phyloP scores from a whole-genome alignment of 1,139 yeast genomes.

The Diutina mesorugosa region DNA sequence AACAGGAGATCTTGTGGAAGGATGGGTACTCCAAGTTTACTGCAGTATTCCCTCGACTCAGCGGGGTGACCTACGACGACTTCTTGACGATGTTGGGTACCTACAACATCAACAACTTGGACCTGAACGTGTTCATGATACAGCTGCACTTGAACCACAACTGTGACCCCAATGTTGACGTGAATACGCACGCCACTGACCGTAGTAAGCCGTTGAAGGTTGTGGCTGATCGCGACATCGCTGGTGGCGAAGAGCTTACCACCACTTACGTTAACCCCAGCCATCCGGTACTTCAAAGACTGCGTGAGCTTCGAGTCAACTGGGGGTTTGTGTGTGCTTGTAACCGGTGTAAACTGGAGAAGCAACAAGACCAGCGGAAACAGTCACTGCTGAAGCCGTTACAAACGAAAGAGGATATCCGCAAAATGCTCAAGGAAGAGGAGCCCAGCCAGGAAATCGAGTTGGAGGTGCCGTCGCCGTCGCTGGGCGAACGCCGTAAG shows the following conservation, averaged over 20 bases:
- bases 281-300: slow-evolving; percentile 51
- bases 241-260: slow-evolving; percentile 53
- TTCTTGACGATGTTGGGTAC: slow-evolving; percentile 55
- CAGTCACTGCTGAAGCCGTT: slow-evolving; percentile 4
- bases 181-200: slow-evolving; percentile 16
- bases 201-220: slow-evolving; percentile 39
- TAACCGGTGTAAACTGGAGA: slow-evolving; percentile 48
- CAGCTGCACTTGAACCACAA: slow-evolving; percentile 69
- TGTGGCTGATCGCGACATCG: slow-evolving; percentile 43
- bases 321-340: slow-evolving; percentile 81
- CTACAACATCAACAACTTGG: slow-evolving; percentile 61
- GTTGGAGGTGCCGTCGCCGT: slow-evolving; percentile 26
- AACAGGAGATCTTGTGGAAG: slow-evolving; percentile 49
- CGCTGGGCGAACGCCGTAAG: slow-evolving; percentile 36
- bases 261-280: slow-evolving; percentile 63
- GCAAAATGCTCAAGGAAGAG: slow-evolving; percentile 31
- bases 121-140: slow-evolving; percentile 45
- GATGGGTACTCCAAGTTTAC: slow-evolving; percentile 40
- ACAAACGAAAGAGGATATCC: slow-evolving; percentile 15
- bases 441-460: slow-evolving; percentile 35
- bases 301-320: slow-evolving; percentile 54
- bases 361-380: slow-evolving; percentile 23
- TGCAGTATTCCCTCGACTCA: slow-evolving; percentile 27
- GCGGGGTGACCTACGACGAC: slow-evolving; percentile 33
- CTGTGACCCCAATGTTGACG: slow-evolving; percentile 61